Conservation (phyloP, 1,284 basidiomycete species). For the Ganoderma sinense region DNA sequence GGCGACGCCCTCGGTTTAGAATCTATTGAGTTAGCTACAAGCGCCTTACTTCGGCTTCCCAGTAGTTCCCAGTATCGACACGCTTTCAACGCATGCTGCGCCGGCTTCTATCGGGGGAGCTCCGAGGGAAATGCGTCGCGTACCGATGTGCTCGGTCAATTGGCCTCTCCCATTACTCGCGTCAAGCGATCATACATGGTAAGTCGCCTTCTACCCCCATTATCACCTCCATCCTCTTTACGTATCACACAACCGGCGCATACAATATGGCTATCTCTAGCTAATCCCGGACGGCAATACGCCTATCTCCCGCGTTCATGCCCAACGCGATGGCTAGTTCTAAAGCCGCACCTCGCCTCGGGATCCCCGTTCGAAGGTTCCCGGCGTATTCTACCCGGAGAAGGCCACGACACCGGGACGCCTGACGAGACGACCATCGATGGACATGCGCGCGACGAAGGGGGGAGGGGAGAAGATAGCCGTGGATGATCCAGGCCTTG, state of each 20-base stretch:
- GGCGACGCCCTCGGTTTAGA: neutral
- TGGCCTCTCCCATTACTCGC: neutral
- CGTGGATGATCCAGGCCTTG: constrained; percentile 25
- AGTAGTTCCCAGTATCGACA: constrained; percentile 13
- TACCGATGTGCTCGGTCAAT: constrained; percentile 4
- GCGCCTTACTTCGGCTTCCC: constrained; percentile 2
- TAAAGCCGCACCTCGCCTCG: constrained; percentile 7
- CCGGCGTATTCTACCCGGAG: constrained; percentile 9
- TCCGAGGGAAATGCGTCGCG: constrained; percentile 10
- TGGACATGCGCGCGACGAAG: constrained; percentile 3
- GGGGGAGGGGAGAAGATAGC: constrained; percentile 20
- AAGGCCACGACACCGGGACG: constrained; percentile 14
- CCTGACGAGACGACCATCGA: constrained; percentile 19
- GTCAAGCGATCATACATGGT: constrained; percentile 6
- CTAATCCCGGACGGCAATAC: constrained; percentile 16
- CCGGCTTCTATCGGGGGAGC: constrained; percentile 18
- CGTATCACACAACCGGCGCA: constrained; percentile 13
- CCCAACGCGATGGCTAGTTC: neutral
- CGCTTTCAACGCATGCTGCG: constrained; percentile 4
- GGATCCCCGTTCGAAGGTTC: constrained; percentile 5
- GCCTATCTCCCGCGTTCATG: constrained; percentile 5
- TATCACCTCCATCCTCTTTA: constrained; percentile 16
- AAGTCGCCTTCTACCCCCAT: constrained; percentile 7
- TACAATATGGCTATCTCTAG: constrained; percentile 23
- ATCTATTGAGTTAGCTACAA: neutral